These are phyloP conservation scores for Trichoderma breve DNA, from an alignment of 2,329 filamentous ascomycete genomes.

Conservation along the genomic window DNA sequence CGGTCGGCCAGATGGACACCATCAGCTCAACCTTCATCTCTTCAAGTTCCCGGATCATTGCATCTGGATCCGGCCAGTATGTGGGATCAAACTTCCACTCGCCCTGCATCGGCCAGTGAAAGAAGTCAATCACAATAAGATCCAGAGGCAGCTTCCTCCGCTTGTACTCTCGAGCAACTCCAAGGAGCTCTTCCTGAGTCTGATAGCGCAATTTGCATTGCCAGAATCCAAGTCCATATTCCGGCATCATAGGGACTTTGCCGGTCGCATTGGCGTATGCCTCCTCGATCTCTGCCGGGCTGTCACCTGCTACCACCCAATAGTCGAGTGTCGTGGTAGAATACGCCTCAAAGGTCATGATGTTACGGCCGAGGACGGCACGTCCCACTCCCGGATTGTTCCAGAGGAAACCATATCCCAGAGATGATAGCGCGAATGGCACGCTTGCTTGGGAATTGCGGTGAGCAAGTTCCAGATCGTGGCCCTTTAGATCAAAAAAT, in stretches of 20 bases:
- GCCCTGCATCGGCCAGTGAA: slow-evolving; percentile 65
- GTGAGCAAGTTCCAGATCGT: not conserved
- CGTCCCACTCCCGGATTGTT: not conserved
- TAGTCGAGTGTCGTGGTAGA: not conserved
- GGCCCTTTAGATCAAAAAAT: not conserved
- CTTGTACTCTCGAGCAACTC: not conserved
- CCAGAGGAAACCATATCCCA: not conserved
- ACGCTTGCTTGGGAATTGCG: not conserved
- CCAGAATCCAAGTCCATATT: not conserved
- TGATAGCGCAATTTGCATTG: not conserved
- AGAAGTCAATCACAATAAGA: slow-evolving; percentile 66
- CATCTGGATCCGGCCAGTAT: slow-evolving; percentile 65
- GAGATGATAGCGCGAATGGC: not conserved
- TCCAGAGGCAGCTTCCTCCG: slow-evolving; percentile 44
- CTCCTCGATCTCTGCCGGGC: not conserved
- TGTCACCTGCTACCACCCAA: not conserved
- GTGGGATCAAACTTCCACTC: slow-evolving; percentile 65
- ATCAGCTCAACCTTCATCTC: not conserved
- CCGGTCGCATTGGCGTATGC: not conserved
- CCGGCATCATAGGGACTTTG: not conserved
- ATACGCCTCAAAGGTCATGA: not conserved
- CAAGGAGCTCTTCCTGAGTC: not conserved
- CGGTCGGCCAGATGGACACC: not conserved
- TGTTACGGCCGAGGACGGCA: not conserved
- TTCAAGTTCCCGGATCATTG: slow-evolving; percentile 49